phyloP scores from a whole-genome alignment of 768 basidiomycete species.

The Hypsizygus marmoreus region DNA sequence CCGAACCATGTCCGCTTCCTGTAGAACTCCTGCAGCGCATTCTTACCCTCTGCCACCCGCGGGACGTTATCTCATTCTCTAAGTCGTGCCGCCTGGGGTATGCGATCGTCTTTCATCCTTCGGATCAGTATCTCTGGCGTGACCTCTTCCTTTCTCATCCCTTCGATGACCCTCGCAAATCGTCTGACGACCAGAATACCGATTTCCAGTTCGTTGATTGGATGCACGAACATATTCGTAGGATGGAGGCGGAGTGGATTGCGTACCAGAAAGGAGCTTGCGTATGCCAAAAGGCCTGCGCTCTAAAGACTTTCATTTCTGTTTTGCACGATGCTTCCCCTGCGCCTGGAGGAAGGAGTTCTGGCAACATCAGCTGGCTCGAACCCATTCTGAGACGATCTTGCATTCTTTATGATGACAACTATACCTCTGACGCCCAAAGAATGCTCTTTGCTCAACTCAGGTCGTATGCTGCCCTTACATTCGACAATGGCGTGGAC shows the following conservation, averaged over 20 bases:
- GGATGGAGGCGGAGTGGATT: constrained; percentile 43
- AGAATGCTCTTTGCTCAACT: constrained; percentile 41
- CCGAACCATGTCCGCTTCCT: constrained; percentile 35
- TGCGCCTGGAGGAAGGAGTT: constrained; percentile 25
- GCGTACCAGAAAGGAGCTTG: constrained; percentile 10
- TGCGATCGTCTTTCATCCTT: constrained; percentile 47
- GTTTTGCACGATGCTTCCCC: constrained; percentile 39
- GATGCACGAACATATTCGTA: constrained; percentile 19
- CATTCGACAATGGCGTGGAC: constrained; percentile 36
- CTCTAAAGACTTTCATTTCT: constrained; percentile 42
- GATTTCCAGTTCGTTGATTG: constrained; percentile 4
- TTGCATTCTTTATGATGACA: constrained; percentile 31
- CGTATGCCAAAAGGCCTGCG: constrained; percentile 28
- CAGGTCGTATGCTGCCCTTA: constrained; percentile 49
- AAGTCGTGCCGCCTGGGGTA: constrained; percentile 52
- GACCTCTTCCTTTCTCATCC: constrained; percentile 56
- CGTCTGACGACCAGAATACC: constrained; percentile 5
- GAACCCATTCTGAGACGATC: constrained; percentile 41
- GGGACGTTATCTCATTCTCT: constrained; percentile 61
- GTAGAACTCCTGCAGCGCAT: constrained; percentile 61
- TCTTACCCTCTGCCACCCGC: constrained; percentile 55
- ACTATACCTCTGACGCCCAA: constrained; percentile 11
- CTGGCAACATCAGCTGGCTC: constrained; percentile 49
- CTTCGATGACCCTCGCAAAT: constrained; percentile 67
- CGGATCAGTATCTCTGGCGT: constrained; percentile 70